Evolutionary conservation across 2,329 filamentous ascomycete genomes (phyloP).

Genomic region (Nothophoma quercina): DNA sequence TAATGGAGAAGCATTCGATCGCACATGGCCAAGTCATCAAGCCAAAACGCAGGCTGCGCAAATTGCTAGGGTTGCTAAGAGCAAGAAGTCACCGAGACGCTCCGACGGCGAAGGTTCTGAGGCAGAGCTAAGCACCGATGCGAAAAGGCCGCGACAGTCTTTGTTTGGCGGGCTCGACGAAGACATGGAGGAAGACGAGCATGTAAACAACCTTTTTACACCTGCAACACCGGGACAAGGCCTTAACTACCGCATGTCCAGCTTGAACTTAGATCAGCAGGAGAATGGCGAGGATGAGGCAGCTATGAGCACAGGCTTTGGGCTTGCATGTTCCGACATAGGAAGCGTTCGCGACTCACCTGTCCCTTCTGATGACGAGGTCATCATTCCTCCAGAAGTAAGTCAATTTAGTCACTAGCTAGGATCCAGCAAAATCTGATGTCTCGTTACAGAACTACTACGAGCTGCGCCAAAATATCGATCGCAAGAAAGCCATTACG

Average conservation of each 20-base stretch:
- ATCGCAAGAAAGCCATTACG: slow-evolving; percentile 28
- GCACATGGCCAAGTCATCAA: slow-evolving; percentile 7
- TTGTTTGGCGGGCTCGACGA: slow-evolving; percentile 22
- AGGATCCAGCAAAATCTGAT: not conserved
- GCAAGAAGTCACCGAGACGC: slow-evolving; percentile 21
- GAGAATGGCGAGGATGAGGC: not conserved
- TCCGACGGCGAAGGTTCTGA: slow-evolving; percentile 2
- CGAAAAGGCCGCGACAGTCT: slow-evolving; percentile 25
- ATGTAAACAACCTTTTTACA: not conserved
- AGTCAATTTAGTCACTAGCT: slow-evolving; percentile 5
- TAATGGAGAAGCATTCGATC: slow-evolving; percentile 15
- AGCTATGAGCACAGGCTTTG: slow-evolving; percentile 12
- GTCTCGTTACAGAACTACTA: slow-evolving; percentile 22
- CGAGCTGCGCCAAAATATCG: slow-evolving; percentile 33
- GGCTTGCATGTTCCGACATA: slow-evolving; percentile 11
- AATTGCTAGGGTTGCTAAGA: not conserved
- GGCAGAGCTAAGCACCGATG: slow-evolving; percentile 1
- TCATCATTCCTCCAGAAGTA: slow-evolving; percentile 24
- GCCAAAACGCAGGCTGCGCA: slow-evolving; percentile 1
- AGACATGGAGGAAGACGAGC: not conserved
- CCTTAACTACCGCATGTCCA: slow-evolving; percentile 23
- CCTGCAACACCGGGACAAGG: not conserved
- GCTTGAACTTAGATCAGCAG: slow-evolving; percentile 21
- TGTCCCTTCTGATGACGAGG: slow-evolving; percentile 16
- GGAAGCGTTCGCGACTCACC: slow-evolving; percentile 19